Conservation (phyloP, 352 stramenopile genomes). For the Globisporangium emineosum region DNA sequence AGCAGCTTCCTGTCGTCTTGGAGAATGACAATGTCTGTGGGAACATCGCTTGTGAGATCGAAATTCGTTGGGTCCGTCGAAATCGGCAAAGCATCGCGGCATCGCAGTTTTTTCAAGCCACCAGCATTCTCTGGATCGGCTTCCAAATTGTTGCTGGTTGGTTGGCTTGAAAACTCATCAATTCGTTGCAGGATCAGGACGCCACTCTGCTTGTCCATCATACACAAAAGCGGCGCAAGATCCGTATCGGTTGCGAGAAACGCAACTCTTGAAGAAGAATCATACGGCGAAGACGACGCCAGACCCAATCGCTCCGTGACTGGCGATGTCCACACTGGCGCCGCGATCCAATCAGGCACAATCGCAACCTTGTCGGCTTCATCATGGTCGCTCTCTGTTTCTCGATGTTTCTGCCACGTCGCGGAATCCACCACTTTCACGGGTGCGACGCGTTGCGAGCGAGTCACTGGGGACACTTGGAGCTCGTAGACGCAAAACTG, state of each 20-base stretch:
- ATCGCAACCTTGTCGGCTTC: slow-evolving; percentile 28
- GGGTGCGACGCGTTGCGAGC: slow-evolving; percentile 3
- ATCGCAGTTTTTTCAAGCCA: slow-evolving; percentile 24
- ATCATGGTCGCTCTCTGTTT: slow-evolving; percentile 26
- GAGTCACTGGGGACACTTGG: slow-evolving; percentile 11
- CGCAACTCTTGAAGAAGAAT: slow-evolving; percentile 17
- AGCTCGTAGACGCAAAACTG: slow-evolving; percentile 55
- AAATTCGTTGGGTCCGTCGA: not conserved
- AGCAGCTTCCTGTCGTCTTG: slow-evolving; percentile 25
- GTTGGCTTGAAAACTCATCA: not conserved
- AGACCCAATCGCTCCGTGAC: slow-evolving; percentile 12
- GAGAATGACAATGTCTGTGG: slow-evolving; percentile 45
- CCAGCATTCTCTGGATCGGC: not conserved
- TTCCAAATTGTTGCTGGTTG: not conserved
- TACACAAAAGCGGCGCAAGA: slow-evolving; percentile 30
- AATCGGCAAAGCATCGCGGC: slow-evolving; percentile 43
- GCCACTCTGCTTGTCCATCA: slow-evolving; percentile 38
- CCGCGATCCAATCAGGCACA: slow-evolving; percentile 38
- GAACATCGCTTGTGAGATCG: not conserved
- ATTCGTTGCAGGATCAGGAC: slow-evolving; percentile 37
- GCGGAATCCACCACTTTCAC: slow-evolving; percentile 38
- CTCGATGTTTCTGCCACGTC: slow-evolving; percentile 35
- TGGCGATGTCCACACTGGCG: slow-evolving; percentile 30
- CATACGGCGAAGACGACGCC: not conserved
- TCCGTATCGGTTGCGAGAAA: slow-evolving; percentile 37